Base-by-base conservation (phyloP, 2,329 filamentous ascomycete species). In the Aspergillus sp. region DNA sequence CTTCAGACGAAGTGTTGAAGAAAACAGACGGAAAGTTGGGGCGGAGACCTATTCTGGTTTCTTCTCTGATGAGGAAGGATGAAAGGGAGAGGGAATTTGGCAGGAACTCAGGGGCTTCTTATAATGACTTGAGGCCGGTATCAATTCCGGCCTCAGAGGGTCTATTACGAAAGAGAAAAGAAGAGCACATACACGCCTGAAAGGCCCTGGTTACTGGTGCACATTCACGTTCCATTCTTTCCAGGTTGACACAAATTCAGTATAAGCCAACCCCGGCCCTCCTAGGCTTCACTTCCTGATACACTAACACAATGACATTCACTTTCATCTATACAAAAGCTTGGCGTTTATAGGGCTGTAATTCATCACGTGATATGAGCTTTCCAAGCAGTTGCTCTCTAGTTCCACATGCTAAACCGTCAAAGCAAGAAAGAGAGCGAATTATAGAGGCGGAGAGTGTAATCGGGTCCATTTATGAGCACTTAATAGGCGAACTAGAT, bases 121-220 rank as follows among this genome's bases (percentile, higher is more conserved):
- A 77, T 77, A 77, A 76, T 68, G 62, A 62, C 67, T 61, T 65
- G 74, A 76, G 75, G 75, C 75, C 75, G 75, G 75, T 73, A 76
- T 75, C 68, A 73, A 76, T 77, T 73, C 75, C 75, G 75, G 75
- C 75, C 75, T 77, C 73, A 64, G 62, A 63, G 61, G 61, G 66
- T 64, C 64, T 66, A 75, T 73, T 74, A 75, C 73, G 67, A 69
- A 73, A 74, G 56, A 68, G 66, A 69, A 63, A 65, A n/a, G 22
- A 59, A 42, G 57, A 63, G 58, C 64, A 56, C 46, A 61, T 64
- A 66, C 68, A 67, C 61, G 66, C 60, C 17, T 19, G 40, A 40
- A 42, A 13, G 34, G 17, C n/a, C 6, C 19, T 22, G 37, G 42
- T 48, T 41, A 41, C 39, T 12, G 33, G 20, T 33, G 19, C 22